Evolutionary conservation across 2,329 filamentous ascomycete species (phyloP).

Genomic region (Talaromyces piceae): DNA sequence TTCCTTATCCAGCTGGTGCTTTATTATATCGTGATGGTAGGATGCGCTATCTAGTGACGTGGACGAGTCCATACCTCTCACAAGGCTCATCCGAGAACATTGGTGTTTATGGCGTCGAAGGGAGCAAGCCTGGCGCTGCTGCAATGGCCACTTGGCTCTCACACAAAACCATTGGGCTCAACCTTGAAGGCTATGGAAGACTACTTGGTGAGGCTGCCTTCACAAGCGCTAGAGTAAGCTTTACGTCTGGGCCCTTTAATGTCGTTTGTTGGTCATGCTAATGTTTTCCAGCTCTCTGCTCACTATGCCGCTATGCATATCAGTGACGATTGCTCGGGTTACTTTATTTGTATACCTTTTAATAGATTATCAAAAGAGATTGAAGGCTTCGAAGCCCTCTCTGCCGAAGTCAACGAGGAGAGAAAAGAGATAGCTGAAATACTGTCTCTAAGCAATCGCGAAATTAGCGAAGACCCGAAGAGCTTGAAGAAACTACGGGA

Average conservation of each 20-base stretch:
- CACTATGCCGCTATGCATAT: not conserved
- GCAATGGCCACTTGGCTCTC: slow-evolving; percentile 41
- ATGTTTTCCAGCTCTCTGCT: not conserved
- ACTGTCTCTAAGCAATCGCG: not conserved
- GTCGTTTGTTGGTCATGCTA: not conserved
- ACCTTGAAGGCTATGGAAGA: slow-evolving; percentile 35
- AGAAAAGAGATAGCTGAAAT: not conserved
- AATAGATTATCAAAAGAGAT: not conserved
- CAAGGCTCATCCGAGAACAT: slow-evolving; percentile 35
- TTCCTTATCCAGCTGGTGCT: slow-evolving; percentile 41
- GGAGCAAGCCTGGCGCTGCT: slow-evolving; percentile 42
- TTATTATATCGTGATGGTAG: slow-evolving; percentile 40
- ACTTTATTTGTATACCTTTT: not conserved
- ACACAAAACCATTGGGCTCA: slow-evolving; percentile 38
- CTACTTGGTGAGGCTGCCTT: slow-evolving; percentile 40
- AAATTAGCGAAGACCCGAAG: not conserved
- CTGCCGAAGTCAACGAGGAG: not conserved
- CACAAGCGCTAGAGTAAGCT: slow-evolving; percentile 34
- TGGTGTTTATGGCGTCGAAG: slow-evolving; percentile 41
- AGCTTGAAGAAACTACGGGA: not conserved
- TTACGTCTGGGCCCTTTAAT: not conserved
- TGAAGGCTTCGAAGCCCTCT: not conserved
- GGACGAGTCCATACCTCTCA: slow-evolving; percentile 37
- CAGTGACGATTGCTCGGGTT: not conserved
- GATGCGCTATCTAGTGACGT: slow-evolving; percentile 40